Percentiles rank a stretch among this genome's conserved stretches.
Evolutionary conservation across 345 rosid genomes (phyloP).

Genomic region (Brassica napus): Da-Ae NC_063447.1:59234501-59235000

Average conservation of each 20-base stretch:
- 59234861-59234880: neutral
- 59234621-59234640: conserved; percentile 76
- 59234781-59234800: conserved; percentile 80
- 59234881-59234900: conserved; percentile 1
- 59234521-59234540: conserved; percentile 84
- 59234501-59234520: conserved; percentile 69
- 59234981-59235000: neutral
- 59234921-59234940: conserved; percentile 91
- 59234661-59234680: conserved; percentile 84
- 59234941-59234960: conserved; percentile 81
- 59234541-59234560: conserved; percentile 62
- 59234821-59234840: conserved; percentile 46
- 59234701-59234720: conserved; percentile 69
- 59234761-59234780: conserved; percentile 84
- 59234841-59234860: neutral
- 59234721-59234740: conserved; percentile 87
- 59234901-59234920: conserved; percentile 93
- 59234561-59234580: conserved; percentile 86
- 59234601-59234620: conserved; percentile 77
- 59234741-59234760: conserved; percentile 81
- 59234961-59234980: conserved; percentile 31
- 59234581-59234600: conserved; percentile 91
- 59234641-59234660: conserved; percentile 67
- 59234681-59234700: conserved; percentile 82
- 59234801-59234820: conserved; percentile 90